Base-by-base conservation (phyloP, 306 rosid species). In the Benincasa hispida region DNA sequence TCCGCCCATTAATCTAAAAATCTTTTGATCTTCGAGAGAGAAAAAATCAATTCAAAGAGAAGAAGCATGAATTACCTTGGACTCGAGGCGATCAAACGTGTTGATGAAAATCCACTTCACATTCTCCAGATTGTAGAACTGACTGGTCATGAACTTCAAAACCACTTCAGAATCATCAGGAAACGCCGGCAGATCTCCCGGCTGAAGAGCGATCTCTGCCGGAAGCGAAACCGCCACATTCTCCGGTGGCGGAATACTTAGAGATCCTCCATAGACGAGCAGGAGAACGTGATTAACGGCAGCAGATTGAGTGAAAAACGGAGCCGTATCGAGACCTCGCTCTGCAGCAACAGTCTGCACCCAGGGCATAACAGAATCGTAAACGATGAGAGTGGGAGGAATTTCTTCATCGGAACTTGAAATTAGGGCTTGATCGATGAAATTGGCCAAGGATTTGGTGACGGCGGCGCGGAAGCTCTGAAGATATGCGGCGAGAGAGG, bases 51-150 rank as follows among this genome's bases (percentile, higher is more conserved):
- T 53, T 53, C 35, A 32, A 32, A 32, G 35, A 32, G 18, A 51
- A 51, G 22, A 19, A 32, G 22, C 39, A 14, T 51, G 11, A 0
- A 7, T 0, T 53, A 78, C 82, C 82, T 65, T 61, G 28, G 28
- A 15, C 35, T 83, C 85, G 75, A 83, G 63, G 15, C 42, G 42
- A 54, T 79, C 58, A 30, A 76, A 75, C 10, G 75, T 83, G 75
- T 79, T 79, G 54, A 27, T 19, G 68, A 83, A 61, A 37, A 75
- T 35, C 73, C 77, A 83, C 42, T 79, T 74, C 6, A 80, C 83
- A 6, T 53, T 35, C 13, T 11, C 9, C 7, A 79, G 30, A 62
- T 76, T 60, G 6, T 70, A 76, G 57, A 79, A 83, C 47, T 75
- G 77, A 18, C 24, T 17, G 10, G 37, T 19, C 48, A 74, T 21